A percentile compares a stretch with the other conserved stretches of the same genome.
phyloP scores from a whole-genome alignment of 306 rosid species.

The Alnus glutinosa region DNA sequence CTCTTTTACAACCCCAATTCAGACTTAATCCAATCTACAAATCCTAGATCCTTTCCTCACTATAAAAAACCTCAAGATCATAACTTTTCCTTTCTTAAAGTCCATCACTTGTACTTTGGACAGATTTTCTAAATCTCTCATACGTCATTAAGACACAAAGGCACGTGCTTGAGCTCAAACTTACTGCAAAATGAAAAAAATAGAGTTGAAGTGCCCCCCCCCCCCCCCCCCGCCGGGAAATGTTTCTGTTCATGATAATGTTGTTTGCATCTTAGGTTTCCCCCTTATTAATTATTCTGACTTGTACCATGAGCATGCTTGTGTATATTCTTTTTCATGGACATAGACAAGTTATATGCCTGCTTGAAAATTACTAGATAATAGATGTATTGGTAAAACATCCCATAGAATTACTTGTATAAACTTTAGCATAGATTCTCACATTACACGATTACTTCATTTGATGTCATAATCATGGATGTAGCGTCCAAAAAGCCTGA shows the following conservation, averaged over 20 bases:
- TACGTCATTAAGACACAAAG: not conserved
- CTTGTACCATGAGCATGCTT: not conserved
- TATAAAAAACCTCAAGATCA: not conserved
- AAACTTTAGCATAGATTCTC: not conserved
- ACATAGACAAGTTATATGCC: not conserved
- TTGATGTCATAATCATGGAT: not conserved
- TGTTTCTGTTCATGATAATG: not conserved
- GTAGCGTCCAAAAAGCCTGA: not conserved
- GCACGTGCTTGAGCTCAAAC: no score
- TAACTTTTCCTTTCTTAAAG: not conserved
- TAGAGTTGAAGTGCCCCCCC: not conserved
- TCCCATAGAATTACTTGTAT: not conserved
- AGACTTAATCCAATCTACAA: not conserved
- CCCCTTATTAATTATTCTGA: not conserved
- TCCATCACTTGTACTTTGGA: not conserved
- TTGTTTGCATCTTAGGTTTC: not conserved
- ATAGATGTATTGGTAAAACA: not conserved
- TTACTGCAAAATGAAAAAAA: not conserved
- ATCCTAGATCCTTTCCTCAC: not conserved
- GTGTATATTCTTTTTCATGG: conserved; percentile 5
- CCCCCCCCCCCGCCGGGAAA: not conserved
- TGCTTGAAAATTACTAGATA: not conserved
- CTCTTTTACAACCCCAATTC: no score
- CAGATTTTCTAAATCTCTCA: not conserved
- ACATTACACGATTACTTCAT: not conserved